Base-by-base conservation (phyloP, 2,329 filamentous ascomycete species). In the Lasiodiplodia sp. region DNA sequence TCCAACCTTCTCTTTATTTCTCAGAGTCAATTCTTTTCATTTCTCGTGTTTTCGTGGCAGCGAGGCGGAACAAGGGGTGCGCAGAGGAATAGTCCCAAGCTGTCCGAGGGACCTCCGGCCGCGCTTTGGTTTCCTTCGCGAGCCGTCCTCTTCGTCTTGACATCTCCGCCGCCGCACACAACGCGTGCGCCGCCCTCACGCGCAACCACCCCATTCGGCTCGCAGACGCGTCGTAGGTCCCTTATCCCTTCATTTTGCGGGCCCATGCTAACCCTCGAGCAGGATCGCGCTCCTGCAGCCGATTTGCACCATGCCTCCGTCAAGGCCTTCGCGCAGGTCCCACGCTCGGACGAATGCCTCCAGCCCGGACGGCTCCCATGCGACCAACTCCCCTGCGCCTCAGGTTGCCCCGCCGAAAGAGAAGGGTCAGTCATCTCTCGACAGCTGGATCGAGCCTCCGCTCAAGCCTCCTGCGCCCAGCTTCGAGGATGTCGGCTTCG, bases 401-500 rank as follows among this genome's bases (percentile, higher is more conserved):
- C 64, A 70, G 14, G 55, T 69, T 14, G 66, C 63, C 31, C 69
- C 73, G 37, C 72, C 70, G 64, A 77, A 75, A 70, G 76, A 76
- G 51, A 79, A 79, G 74, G 74, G 71, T 40, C 79, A 81, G 72
- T 77, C 74, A 40, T 75, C 74, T 37, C 77, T 80, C 66, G 82
- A 85, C 69, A 75, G 73, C 69, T 89, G 87, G 88, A 78, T 83
- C 51, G 89, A 91, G 78, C 89, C 89, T 60, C 79, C 84, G 47
- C 75, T 87, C 57, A 83, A 85, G 69, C 76, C 79, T 58, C 83
- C 85, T 57, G 82, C 82, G 57, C 85, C 94, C 12, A 95, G 91
- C 77, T 97, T 91, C 77, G 89, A 92, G 83, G 93, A 97, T 73
- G 84, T 87, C 77, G 92, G 91, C 55, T 86, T 96, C 73, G 84